Evolutionary conservation across 2,329 filamentous ascomycete genomes (phyloP).

Genomic region (Colletotrichum coccodes): DNA sequence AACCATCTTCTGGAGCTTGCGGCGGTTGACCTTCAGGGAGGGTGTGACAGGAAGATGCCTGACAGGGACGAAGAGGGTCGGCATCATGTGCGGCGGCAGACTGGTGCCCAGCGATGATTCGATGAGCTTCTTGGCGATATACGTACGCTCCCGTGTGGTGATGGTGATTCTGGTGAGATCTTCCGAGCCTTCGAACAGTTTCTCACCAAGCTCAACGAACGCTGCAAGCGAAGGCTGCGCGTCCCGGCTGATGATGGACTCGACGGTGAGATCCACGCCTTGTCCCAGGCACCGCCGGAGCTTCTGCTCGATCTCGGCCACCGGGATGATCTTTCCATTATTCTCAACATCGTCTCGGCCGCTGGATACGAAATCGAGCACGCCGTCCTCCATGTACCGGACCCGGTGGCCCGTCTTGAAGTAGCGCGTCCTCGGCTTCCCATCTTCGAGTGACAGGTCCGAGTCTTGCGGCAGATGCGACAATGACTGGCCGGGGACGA

Average conservation of each 20-base stretch:
- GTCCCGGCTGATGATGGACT: slow-evolving; percentile 57
- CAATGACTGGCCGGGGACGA: slow-evolving; percentile 42
- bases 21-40: slow-evolving; percentile 61
- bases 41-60: slow-evolving; percentile 58
- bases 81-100: slow-evolving; percentile 55
- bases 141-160: slow-evolving; percentile 54
- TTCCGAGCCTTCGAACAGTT: slow-evolving; percentile 48
- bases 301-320: slow-evolving; percentile 57
- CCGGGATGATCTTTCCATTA: slow-evolving; percentile 50
- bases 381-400: slow-evolving; percentile 58
- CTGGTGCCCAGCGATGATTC: slow-evolving; percentile 50
- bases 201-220: slow-evolving; percentile 59
- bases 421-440: slow-evolving; percentile 46
- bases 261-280: slow-evolving; percentile 59
- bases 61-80: slow-evolving; percentile 59
- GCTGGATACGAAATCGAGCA: slow-evolving; percentile 58
- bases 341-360: slow-evolving; percentile 53
- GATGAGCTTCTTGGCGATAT: slow-evolving; percentile 55
- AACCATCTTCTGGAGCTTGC: slow-evolving; percentile 57
- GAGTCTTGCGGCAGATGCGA: slow-evolving; percentile 38
- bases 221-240: slow-evolving; percentile 54
- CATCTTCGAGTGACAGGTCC: slow-evolving; percentile 35
- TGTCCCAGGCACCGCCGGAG: slow-evolving; percentile 58
- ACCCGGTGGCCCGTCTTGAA: slow-evolving; percentile 63
- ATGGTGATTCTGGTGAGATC: slow-evolving; percentile 49